Percentiles rank a stretch among this genome's conserved stretches.
Evolutionary conservation across 768 basidiomycete species (phyloP).

Genomic region (Suillus weaverae): DNA sequence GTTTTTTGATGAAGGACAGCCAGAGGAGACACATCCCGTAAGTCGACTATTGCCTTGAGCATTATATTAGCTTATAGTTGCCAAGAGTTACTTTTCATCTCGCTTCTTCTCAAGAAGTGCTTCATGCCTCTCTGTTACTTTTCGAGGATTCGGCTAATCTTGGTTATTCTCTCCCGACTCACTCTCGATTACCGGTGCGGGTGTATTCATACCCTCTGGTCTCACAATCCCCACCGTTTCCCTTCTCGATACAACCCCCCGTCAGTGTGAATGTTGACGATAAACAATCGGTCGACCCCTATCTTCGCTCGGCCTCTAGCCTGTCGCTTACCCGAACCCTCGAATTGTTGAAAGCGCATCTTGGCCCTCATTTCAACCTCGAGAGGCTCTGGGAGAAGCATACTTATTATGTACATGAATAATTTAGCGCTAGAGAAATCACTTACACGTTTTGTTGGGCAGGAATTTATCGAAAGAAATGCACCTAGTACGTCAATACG

Average conservation of each 20-base stretch:
- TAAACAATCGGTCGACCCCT: conserved; percentile 27
- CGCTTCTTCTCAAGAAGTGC: conserved; percentile 35
- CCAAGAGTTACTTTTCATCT: conserved; percentile 37
- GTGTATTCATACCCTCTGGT: conserved; percentile 39
- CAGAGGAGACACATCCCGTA: conserved; percentile 31
- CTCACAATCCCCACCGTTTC: conserved; percentile 37
- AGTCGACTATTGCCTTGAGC: conserved; percentile 5
- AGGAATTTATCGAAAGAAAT: conserved; percentile 43
- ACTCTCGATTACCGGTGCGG: conserved; percentile 28
- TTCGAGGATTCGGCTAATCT: conserved; percentile 24
- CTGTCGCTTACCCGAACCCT: conserved; percentile 41
- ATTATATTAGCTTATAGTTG: background rate
- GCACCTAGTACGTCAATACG: conserved; percentile 33
- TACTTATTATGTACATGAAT: conserved; percentile 39
- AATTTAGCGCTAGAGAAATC: background rate
- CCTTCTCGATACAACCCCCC: conserved; percentile 34
- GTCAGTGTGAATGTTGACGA: conserved; percentile 22
- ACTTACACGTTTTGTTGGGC: conserved; percentile 7
- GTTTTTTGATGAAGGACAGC: conserved; percentile 27
- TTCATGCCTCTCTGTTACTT: conserved; percentile 31
- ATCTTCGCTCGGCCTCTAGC: conserved; percentile 38
- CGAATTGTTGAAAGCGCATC: conserved; percentile 32
- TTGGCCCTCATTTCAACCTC: conserved; percentile 46
- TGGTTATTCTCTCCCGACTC: conserved; percentile 23
- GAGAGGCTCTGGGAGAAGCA: conserved; percentile 50